These are phyloP conservation scores for Aspergillus olivimuriae DNA, from an alignment of 495 filamentous ascomycete species.

Conservation along the genomic window DNA sequence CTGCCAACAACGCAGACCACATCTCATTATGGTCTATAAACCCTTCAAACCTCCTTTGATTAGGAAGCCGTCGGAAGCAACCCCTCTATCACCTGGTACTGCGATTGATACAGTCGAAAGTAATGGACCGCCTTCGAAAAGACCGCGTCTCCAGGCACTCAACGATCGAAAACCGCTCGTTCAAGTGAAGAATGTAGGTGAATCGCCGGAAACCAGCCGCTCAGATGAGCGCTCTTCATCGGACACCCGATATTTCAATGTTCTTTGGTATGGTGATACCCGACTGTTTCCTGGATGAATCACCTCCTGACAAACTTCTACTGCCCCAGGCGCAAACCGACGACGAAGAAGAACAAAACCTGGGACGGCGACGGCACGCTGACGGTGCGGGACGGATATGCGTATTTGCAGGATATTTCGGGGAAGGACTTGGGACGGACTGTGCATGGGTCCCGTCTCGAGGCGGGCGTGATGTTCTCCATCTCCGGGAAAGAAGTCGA, in stretches of 20 bases:
- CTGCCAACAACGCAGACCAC: not conserved
- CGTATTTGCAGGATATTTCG: conserved; percentile 55
- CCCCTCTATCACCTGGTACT: not conserved
- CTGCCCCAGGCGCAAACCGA: conserved; percentile 59
- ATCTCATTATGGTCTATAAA: conserved; percentile 39
- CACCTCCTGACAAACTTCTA: too few species aligned
- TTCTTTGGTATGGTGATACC: conserved; percentile 49
- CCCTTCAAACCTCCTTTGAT: conserved; percentile 41
- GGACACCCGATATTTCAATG: conserved; percentile 55
- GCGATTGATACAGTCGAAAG: conserved; percentile 4
- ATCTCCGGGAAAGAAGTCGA: conserved; percentile 71
- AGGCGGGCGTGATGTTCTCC: conserved; percentile 56
- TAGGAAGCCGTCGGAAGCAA: conserved; percentile 20
- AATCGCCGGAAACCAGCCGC: not conserved
- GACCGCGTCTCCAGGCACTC: conserved; percentile 20
- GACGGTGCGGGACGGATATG: conserved; percentile 49
- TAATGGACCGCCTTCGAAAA: conserved; percentile 22
- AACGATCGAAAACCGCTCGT: conserved; percentile 24
- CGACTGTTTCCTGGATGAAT: not conserved
- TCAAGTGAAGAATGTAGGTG: conserved; percentile 25
- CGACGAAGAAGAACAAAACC: conserved; percentile 75
- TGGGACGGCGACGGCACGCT: conserved; percentile 83
- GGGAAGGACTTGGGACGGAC: conserved; percentile 63
- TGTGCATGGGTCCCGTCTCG: conserved; percentile 47
- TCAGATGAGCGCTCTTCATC: conserved; percentile 23